Conservation (phyloP, 2,329 filamentous ascomycete species). For the Alternaria sp. region DNA sequence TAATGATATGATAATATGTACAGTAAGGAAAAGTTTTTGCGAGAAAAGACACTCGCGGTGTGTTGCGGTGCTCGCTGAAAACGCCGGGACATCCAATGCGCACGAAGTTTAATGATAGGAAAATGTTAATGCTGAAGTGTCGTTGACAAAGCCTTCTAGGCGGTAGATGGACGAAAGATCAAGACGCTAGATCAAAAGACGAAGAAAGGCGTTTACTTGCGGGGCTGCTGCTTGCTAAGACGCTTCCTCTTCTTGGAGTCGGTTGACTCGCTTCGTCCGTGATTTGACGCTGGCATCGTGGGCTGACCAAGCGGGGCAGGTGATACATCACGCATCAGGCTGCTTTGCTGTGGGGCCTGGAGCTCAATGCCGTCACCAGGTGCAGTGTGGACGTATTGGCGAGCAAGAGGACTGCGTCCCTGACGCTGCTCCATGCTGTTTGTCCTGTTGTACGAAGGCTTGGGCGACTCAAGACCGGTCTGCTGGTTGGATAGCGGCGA, state of each 20-base stretch:
- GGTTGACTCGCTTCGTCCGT: conserved; percentile 42
- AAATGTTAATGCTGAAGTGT: conserved; percentile 6
- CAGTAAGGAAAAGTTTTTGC: conserved; percentile 16
- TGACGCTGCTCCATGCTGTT: conserved; percentile 37
- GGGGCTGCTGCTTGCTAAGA: conserved; percentile 46
- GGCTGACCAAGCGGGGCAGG: conserved; percentile 42
- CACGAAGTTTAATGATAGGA: background rate
- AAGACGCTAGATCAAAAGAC: conserved; percentile 9
- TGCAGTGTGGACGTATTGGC: conserved; percentile 52
- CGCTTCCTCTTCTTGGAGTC: conserved; percentile 50
- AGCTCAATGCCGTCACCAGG: conserved; percentile 49
- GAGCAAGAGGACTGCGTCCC: conserved; percentile 57
- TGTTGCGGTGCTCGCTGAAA: conserved; percentile 8
- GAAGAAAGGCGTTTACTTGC: conserved; percentile 26
- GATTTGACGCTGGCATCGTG: conserved; percentile 18
- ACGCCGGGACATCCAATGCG: conserved; percentile 12
- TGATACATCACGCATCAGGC: conserved; percentile 47
- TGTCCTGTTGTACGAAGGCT: conserved; percentile 38
- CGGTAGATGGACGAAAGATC: conserved; percentile 10
- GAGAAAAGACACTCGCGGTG: conserved; percentile 6
- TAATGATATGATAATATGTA: conserved; percentile 23
- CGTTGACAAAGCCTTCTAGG: background rate
- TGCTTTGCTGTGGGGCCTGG: conserved; percentile 45
- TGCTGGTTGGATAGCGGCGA: conserved; percentile 47
- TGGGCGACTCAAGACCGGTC: conserved; percentile 41